Conservation (phyloP, 805 yeast species). For the Ogataea siamensis region DNA sequence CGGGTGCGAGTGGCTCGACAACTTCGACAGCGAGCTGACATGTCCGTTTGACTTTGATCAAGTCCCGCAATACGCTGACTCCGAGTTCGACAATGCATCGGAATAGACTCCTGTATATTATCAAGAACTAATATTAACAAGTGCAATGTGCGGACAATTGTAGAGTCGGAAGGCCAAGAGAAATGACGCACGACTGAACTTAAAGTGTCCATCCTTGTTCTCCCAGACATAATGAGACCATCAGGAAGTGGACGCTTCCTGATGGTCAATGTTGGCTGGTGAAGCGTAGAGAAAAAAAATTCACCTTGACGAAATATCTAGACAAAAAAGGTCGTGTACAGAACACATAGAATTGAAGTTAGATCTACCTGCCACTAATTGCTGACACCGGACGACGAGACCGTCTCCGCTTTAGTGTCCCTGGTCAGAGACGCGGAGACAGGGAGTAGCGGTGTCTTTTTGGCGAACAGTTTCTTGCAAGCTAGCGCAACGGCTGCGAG, state of each 20-base stretch:
- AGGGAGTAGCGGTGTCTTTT: constrained; percentile 4
- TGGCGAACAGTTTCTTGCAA: constrained; percentile 15
- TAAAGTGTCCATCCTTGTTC: constrained; percentile 17
- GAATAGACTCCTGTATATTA: constrained; percentile 19
- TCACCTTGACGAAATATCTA: neutral
- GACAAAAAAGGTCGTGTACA: constrained; percentile 4
- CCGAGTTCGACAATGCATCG: constrained; percentile 30
- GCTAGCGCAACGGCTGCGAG: constrained; percentile 32
- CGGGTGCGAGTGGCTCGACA: constrained; percentile 36
- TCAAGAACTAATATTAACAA: constrained; percentile 2
- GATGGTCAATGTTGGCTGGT: constrained; percentile 29
- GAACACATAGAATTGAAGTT: neutral
- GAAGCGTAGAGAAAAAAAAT: constrained; percentile 16
- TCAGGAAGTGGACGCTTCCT: constrained; percentile 12
- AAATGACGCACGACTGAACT: constrained; percentile 23
- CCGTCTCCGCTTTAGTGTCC: neutral
- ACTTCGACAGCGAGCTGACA: constrained; percentile 29
- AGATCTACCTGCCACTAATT: too few species aligned
- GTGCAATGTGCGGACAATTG: constrained; percentile 23
- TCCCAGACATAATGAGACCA: constrained; percentile 29
- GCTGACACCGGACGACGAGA: neutral
- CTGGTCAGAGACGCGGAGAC: constrained; percentile 1
- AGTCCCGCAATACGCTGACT: constrained; percentile 24
- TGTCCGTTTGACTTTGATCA: constrained; percentile 27
- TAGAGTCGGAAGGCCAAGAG: constrained; percentile 23